Evolutionary conservation across 2,329 filamentous ascomycete genomes (phyloP).

Genomic region (Plectosphaerella sp.): DNA sequence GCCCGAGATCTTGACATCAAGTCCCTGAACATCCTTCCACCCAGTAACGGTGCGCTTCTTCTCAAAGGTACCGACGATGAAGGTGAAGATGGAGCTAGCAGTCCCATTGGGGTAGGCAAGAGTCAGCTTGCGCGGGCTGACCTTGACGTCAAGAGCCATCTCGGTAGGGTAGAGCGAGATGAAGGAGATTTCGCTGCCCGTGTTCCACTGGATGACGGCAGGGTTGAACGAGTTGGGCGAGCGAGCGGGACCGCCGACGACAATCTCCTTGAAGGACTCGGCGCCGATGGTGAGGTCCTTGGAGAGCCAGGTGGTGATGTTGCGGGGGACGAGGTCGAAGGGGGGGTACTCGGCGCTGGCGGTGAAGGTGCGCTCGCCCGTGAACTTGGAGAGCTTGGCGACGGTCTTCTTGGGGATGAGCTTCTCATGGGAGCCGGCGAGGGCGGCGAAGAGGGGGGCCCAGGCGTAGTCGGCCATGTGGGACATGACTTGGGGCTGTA

Average conservation of each 20-base stretch:
- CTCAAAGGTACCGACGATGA: slow-evolving; percentile 43
- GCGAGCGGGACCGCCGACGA: slow-evolving; percentile 48
- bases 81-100: slow-evolving; percentile 41
- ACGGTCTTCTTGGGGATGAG: slow-evolving; percentile 38
- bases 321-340: slow-evolving; percentile 50
- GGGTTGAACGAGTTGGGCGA: slow-evolving; percentile 53
- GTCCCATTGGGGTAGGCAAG: slow-evolving; percentile 52
- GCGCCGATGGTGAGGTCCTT: slow-evolving; percentile 55
- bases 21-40: slow-evolving; percentile 44
- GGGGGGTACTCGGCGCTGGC: slow-evolving; percentile 54
- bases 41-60: slow-evolving; percentile 35
- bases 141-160: slow-evolving; percentile 31
- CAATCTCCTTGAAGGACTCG: slow-evolving; percentile 51
- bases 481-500: slow-evolving; percentile 46
- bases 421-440: slow-evolving; percentile 43
- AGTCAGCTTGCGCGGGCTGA: slow-evolving; percentile 35
- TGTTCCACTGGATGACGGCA: slow-evolving; percentile 55
- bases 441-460: slow-evolving; percentile 49
- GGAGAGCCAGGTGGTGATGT: slow-evolving; percentile 56
- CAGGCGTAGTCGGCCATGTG: slow-evolving; percentile 57
- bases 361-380: slow-evolving; percentile 46
- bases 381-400: slow-evolving; percentile 38
- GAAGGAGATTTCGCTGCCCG: slow-evolving; percentile 29
- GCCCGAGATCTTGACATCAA: slow-evolving; percentile 39
- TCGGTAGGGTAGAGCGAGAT: slow-evolving; percentile 33